Evolutionary conservation across 345 rosid genomes (phyloP).

Genomic region (Litchi chinensis): DNA sequence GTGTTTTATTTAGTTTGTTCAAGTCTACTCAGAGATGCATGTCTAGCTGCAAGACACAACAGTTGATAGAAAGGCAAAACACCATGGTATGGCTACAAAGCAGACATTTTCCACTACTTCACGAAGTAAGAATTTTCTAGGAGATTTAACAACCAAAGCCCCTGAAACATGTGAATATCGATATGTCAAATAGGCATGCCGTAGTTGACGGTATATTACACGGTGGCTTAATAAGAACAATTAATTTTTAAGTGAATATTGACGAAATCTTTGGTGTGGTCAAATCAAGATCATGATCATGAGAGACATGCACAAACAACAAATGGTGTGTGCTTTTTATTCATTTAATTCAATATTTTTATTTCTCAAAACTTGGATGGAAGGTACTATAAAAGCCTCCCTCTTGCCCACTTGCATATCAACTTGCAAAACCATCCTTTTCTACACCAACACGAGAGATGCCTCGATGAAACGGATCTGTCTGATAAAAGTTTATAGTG

Average conservation of each 20-base stretch:
- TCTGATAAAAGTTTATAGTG: neutral
- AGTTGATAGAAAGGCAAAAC: too few species aligned
- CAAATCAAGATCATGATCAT: slow-evolving; percentile 11
- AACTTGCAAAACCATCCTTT: slow-evolving; percentile 39
- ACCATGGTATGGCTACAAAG: too few species aligned
- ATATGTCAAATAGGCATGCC: too few species aligned
- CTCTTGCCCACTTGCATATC: slow-evolving; percentile 51
- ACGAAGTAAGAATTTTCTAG: slow-evolving; percentile 1
- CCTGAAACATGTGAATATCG: slow-evolving; percentile 5
- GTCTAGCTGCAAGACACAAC: too few species aligned
- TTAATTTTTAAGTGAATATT: too few species aligned
- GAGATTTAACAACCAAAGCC: neutral
- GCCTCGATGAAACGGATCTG: neutral
- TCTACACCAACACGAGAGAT: slow-evolving; percentile 21
- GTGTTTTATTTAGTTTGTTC: too few species aligned
- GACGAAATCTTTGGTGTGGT: neutral
- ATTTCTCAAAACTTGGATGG: neutral
- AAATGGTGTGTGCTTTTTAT: neutral
- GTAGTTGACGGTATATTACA: neutral
- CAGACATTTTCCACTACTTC: neutral
- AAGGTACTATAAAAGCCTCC: slow-evolving; percentile 34
- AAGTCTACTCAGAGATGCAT: too few species aligned
- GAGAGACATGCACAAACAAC: neutral
- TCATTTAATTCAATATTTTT: neutral
- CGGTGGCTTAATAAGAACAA: neutral